phyloP scores from a whole-genome alignment of 306 rosid species.

The Ormosia semicastrata region DNA sequence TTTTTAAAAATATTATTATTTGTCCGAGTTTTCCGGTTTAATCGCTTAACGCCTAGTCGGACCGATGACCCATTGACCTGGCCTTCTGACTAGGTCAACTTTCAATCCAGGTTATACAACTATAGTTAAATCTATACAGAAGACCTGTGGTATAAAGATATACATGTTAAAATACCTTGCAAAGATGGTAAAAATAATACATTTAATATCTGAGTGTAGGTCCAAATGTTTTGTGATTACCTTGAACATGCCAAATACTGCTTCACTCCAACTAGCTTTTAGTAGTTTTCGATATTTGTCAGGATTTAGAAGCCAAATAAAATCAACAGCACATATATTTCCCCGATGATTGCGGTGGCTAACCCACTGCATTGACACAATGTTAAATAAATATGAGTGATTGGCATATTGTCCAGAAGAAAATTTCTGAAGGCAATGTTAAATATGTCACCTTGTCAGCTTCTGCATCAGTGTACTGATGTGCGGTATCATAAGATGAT shows the following conservation, averaged over 20 bases:
- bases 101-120: no score
- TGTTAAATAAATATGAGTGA: conserved; percentile 8
- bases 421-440: not conserved
- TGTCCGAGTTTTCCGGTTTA: no score
- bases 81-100: no score
- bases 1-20: no score
- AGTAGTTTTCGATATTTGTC: conserved; percentile 65
- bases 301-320: conserved; percentile 91
- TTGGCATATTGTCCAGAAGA: not conserved
- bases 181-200: conserved; percentile 6
- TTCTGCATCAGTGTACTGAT: conserved; percentile 88
- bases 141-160: not conserved
- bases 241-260: conserved; percentile 86
- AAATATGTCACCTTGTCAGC: conserved; percentile 70
- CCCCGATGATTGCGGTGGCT: conserved; percentile 97
- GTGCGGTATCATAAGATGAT: conserved; percentile 94
- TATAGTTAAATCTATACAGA: not conserved
- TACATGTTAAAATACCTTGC: not conserved
- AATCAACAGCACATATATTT: conserved; percentile 94
- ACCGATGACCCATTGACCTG: no score
- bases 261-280: conserved; percentile 79
- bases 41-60: no score
- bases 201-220: not conserved
- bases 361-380: conserved; percentile 71
- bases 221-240: conserved; percentile 30